Evolutionary conservation across 2,329 filamentous ascomycete species (phyloP), one percentile per base, ranked within the genome.

Genomic region (Purpureocillium lavendulum): DNA sequence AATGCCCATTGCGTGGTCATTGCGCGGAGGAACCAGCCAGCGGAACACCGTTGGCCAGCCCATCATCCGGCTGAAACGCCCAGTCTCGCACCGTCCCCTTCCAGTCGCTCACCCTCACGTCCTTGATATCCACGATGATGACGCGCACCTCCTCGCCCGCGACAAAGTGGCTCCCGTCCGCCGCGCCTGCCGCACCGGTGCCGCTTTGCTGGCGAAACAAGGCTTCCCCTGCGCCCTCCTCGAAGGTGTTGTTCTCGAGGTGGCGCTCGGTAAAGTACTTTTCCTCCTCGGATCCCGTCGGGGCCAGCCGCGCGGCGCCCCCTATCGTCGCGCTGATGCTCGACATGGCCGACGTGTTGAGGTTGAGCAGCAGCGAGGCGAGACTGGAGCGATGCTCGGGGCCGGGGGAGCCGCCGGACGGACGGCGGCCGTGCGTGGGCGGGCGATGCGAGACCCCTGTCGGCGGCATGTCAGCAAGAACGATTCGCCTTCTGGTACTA

Each of bases 251-350:
- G 64, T 96, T 94, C 53, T 87, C 87, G 48, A 95, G 65, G 67
- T 98, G 92, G 53, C 79, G 74, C 47, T 83, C 77, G 53, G 83
- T 83, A 60, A 86, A 95, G 73, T 82, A 97, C 38, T 65, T 67
- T 63, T 97, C 92, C 58, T 95, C 85, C 13, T 87, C 83, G 2
- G 82, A 85, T 0, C 84, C 87, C 5, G 69, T 59, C 2, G 81
- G 71, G 12, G 94, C 73, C 29, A 97, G 71, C 28, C 77, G 70
- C 2, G 92, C 92, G 30, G 77, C 72, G n/a, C 92, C 92, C 49
- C 90, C 92, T 59, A 98, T 94, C 13, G 90, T 96, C 26, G 88
- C 88, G 47, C 82, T 88, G 64, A 97, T 97, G 56, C 82, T 85
- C 39, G 82, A 87, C 44, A 98, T 72, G 28, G 86, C 87, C 33